Evolutionary conservation across 2,329 filamentous ascomycete species (phyloP), one percentile per base, ranked within the genome.

Genomic region (Lachnum nothofagi): DNA sequence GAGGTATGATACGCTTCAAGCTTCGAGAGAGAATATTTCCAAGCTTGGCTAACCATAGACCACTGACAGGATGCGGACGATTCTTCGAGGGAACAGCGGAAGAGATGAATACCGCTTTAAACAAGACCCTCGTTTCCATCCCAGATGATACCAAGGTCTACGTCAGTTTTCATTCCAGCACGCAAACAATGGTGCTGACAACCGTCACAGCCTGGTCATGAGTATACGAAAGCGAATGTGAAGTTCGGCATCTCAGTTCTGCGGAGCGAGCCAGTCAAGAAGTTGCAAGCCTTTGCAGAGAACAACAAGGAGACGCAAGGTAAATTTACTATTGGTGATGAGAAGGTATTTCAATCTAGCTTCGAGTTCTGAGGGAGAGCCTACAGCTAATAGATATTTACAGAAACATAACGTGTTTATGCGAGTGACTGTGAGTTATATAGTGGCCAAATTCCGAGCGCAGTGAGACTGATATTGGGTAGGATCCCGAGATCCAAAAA

Each of bases 211-310:
- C 91, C 91, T 16, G 93, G 93, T 3, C 93, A 98, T 63, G 93
- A 97, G 68, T 98, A 98, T 72, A 98, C 93, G n/a, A 95, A 93
- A 70, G 79, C 85, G 44, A 98, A 98, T 64, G 89, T 93, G 62
- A 89, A 89, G 66, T 98, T 98, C 65, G 84, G 82, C 41, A 71
- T 86, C 51, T 85, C 84, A 2, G 85, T 97, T 14, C 72, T 85
- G 48, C 82, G 88, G 62, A 86, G 79, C 35, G 83, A 87, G 42
- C 76, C 87, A 0, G 81, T 96, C 54, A 83, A 86, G 74, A 86
- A 83, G 60, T 75, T 98, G 25, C 75, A 87, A 57, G 75, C 77
- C 0, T 96, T 89, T 66, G 86, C 88, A 1, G 80, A 87, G 46
- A 75, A 78, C 52, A 91, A 96, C 68, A 75, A 83, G 70, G 80